These are phyloP conservation scores for Vitis hybrid DNA, from an alignment of 177 flowering plant species.

Conservation along the genomic window DNA sequence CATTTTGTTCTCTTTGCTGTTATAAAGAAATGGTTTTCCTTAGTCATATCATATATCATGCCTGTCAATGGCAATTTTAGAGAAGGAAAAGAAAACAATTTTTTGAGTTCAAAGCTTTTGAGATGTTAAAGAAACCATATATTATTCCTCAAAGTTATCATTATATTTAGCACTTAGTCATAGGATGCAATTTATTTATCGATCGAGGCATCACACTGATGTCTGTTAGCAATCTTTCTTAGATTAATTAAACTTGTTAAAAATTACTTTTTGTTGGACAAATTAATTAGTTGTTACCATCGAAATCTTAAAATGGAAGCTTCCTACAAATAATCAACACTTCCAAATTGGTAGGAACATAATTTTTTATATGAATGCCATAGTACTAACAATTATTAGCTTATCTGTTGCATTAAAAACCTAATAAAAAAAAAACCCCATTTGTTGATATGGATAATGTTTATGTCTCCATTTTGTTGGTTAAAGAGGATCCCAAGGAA, in stretches of 20 bases:
- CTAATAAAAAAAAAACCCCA: not conserved
- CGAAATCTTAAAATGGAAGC: constrained; percentile 1
- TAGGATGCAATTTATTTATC: not conserved
- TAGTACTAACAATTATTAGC: not conserved
- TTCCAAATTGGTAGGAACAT: constrained; percentile 23
- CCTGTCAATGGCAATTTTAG: not conserved
- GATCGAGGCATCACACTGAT: not conserved
- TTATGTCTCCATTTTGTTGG: not conserved
- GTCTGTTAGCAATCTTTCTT: not conserved
- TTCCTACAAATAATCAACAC: constrained; percentile 10
- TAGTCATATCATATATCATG: constrained; percentile 11
- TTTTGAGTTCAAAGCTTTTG: constrained; percentile 1
- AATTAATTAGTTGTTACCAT: not conserved
- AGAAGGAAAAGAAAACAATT: not conserved
- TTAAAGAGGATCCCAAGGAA: not conserved
- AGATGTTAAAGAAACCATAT: constrained; percentile 6
- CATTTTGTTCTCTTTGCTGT: constrained; percentile 12
- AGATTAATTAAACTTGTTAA: not conserved
- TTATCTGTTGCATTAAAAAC: not conserved
- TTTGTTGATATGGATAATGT: constrained; percentile 1
- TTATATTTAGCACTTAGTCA: not conserved
- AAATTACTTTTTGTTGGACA: constrained; percentile 3
- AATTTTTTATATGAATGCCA: not conserved
- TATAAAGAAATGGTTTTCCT: not conserved
- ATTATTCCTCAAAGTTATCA: constrained; percentile 15